Evolutionary conservation across 108 stramenopile species (phyloP).

Genomic region (Nitzschia sp.): DNA sequence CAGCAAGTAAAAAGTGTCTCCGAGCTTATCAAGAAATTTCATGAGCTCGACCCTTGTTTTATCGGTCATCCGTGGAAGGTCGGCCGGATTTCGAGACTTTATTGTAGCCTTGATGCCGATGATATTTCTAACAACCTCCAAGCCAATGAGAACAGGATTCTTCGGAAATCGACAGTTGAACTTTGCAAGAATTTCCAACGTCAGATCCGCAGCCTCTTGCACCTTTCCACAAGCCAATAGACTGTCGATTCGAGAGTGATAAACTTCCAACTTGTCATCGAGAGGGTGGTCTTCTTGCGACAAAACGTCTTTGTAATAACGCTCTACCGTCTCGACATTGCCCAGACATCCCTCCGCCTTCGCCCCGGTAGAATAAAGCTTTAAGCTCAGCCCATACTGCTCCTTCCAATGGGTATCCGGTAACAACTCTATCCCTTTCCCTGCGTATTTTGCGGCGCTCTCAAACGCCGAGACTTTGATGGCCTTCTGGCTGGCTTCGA

Average conservation of each 20-base stretch:
- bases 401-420: slow-evolving; percentile 4
- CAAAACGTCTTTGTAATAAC: neutral
- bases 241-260: neutral
- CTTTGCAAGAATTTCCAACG: slow-evolving; percentile 2
- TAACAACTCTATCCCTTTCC: slow-evolving; percentile 19
- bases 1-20: neutral
- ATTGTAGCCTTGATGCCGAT: neutral
- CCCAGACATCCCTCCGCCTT: slow-evolving; percentile 22
- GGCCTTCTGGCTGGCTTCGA: slow-evolving; percentile 24
- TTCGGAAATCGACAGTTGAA: neutral
- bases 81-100: neutral
- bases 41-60: neutral
- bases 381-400: slow-evolving; percentile 13
- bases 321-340: slow-evolving; percentile 14
- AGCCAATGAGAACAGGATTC: neutral
- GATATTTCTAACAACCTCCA: neutral
- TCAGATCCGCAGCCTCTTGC: neutral
- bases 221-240: neutral
- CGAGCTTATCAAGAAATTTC: slow-evolving; percentile 11
- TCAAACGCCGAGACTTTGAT: slow-evolving; percentile 24
- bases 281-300: neutral
- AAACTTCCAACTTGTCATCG: neutral
- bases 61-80: neutral
- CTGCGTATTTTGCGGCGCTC: slow-evolving; percentile 20
- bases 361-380: slow-evolving; percentile 18